Evolutionary conservation across 805 yeast genomes (phyloP).

Genomic region (Candida oleophila): DNA sequence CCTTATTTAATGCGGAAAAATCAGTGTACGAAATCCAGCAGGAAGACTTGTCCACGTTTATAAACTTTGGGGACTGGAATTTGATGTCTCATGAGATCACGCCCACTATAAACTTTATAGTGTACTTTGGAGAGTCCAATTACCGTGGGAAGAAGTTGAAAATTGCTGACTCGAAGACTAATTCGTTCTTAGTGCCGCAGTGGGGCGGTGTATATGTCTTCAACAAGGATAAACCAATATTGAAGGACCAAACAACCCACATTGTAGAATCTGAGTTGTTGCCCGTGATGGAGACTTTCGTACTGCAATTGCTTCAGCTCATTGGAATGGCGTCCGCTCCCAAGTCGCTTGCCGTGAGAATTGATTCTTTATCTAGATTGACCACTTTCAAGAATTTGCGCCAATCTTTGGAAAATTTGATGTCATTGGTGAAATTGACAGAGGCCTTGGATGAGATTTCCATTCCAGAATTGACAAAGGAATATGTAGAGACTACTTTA

Average conservation of each 20-base stretch:
- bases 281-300: slow-evolving; percentile 65
- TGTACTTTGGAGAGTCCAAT: slow-evolving; percentile 57
- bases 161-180: slow-evolving; percentile 48
- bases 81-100: slow-evolving; percentile 54
- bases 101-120: slow-evolving; percentile 69
- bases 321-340: slow-evolving; percentile 66
- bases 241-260: slow-evolving; percentile 13
- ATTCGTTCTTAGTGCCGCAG: slow-evolving; percentile 77
- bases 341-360: slow-evolving; percentile 57
- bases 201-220: slow-evolving; percentile 78
- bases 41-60: slow-evolving; percentile 66
- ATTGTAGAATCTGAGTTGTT: slow-evolving; percentile 47
- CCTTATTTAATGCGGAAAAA: slow-evolving; percentile 19
- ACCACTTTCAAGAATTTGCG: slow-evolving; percentile 58
- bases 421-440: slow-evolving; percentile 69
- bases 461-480: slow-evolving; percentile 70
- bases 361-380: slow-evolving; percentile 65
- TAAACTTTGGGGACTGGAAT: slow-evolving; percentile 87
- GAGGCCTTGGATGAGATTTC: slow-evolving; percentile 74
- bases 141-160: slow-evolving; percentile 45
- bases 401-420: slow-evolving; percentile 65
- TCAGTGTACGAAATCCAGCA: slow-evolving; percentile 39
- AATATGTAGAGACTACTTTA: slow-evolving; percentile 55
- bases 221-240: slow-evolving; percentile 34
- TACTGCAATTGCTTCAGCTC: slow-evolving; percentile 70